Evolutionary conservation across 305 asterid genomes (phyloP).

Genomic region (Solanum aculeatissimum): DNA sequence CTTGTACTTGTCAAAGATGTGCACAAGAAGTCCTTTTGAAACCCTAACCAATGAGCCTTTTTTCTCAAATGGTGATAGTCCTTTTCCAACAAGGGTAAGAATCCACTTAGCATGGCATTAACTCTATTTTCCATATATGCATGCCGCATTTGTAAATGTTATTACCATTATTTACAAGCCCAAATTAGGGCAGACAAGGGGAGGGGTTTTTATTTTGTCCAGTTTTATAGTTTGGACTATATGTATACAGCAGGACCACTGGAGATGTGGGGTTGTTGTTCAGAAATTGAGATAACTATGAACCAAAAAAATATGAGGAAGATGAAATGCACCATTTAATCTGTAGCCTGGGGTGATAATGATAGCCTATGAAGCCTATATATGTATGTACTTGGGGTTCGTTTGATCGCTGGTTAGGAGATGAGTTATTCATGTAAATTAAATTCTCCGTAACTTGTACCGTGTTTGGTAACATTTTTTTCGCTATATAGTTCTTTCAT

Average conservation of each 20-base stretch:
- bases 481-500: neutral
- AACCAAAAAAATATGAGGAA: neutral
- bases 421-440: neutral
- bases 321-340: neutral
- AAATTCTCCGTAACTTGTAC: neutral
- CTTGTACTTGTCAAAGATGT: slow-evolving; percentile 5
- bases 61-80: neutral
- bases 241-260: neutral
- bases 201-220: neutral
- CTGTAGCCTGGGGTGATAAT: neutral
- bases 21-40: neutral
- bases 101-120: neutral
- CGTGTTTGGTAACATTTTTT: neutral
- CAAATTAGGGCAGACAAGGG: neutral
- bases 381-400: neutral
- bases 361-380: neutral
- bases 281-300: neutral
- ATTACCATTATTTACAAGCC: neutral
- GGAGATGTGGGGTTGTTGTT: neutral
- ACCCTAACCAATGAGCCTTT: neutral
- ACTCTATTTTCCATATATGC: slow-evolving; percentile 10
- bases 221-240: neutral
- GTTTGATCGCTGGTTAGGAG: neutral
- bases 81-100: neutral
- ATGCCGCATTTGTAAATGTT: slow-evolving; percentile 1